Evolutionary conservation across 139 green algal species (phyloP), one percentile per base, ranked within the genome.

Genomic region (Haematococcus lacustris): DNA sequence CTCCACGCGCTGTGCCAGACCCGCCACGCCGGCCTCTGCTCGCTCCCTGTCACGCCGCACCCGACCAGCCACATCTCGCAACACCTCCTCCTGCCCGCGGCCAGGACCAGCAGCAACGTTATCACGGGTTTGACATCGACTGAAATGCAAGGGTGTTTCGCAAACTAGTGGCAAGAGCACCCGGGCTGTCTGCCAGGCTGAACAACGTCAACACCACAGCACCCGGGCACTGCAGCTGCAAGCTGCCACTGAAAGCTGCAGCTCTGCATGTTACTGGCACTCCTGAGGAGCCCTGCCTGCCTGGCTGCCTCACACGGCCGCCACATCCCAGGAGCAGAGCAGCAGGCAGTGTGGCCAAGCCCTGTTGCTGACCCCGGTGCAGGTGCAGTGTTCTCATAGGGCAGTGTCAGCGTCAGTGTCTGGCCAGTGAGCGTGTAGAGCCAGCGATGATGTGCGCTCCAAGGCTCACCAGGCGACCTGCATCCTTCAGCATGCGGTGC

Each of bases 401-500:
- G 13, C 47, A 21, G 47, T 57, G 47, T 21, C 13, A n/a, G n/a
- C n/a, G n/a, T n/a, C n/a, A n/a, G n/a, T n/a, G n/a, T n/a, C n/a
- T n/a, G n/a, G n/a, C n/a, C 47, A 57, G 21, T 21, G 13, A n/a
- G 47, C 13, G 13, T 28, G 13, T 28, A 57, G 21, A 21, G 13
- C 13, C 47, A 57, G 13, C 47, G 21, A 57, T 13, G 13, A 57
- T 21, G 21, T 21, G 21, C 13, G 47, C 47, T 57, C 47, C 13
- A n/a, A 13, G 13, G 38, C 64, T 33, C 37, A 70, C 64, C 35
- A 70, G 64, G 3, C 38, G 37, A 4, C 33, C 23, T 23, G 64
- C 23, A 28, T 70, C 83, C 66, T 86, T 86, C 33, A 93, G 78
- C 70, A 78, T 62, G 0, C 84, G 68, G 71, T 93, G 87, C 7